These are phyloP conservation scores for Glarea lozoyensis DNA, from an alignment of 495 filamentous ascomycete genomes.

Conservation along the genomic window DNA sequence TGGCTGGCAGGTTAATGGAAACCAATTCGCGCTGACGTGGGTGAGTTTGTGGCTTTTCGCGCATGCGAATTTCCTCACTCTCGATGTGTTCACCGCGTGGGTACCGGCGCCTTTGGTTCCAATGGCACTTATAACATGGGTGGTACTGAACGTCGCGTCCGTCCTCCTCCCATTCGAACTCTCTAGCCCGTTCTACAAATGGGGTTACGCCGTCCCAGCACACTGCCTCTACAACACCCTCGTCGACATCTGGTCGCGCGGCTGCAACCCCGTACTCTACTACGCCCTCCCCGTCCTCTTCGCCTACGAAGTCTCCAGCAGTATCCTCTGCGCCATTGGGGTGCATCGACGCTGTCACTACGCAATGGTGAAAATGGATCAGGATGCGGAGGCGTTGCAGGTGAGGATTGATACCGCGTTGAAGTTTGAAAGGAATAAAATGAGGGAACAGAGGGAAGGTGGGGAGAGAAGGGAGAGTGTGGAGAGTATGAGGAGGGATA, in stretches of 20 bases:
- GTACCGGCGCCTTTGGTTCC: slow-evolving; percentile 32
- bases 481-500: slow-evolving; percentile 1
- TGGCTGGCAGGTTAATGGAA: slow-evolving; percentile 36
- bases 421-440: slow-evolving; percentile 16
- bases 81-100: slow-evolving; percentile 40
- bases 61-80: slow-evolving; percentile 38
- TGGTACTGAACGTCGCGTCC: slow-evolving; percentile 36
- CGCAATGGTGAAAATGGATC: slow-evolving; percentile 28
- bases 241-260: slow-evolving; percentile 38
- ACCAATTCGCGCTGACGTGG: slow-evolving; percentile 40
- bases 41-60: slow-evolving; percentile 40
- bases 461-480: slow-evolving; percentile 4
- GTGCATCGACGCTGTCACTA: slow-evolving; percentile 31
- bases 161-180: slow-evolving; percentile 40
- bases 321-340: slow-evolving; percentile 25
- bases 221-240: slow-evolving; percentile 36
- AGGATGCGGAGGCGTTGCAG: slow-evolving; percentile 19
- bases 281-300: slow-evolving; percentile 37
- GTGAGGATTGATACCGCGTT: slow-evolving; percentile 24
- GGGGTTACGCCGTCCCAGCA: slow-evolving; percentile 38
- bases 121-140: slow-evolving; percentile 39
- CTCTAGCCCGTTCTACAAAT: slow-evolving; percentile 35
- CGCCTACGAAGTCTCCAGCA: slow-evolving; percentile 26
- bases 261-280: slow-evolving; percentile 35
- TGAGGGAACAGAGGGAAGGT: slow-evolving; percentile 1